Percentiles rank a stretch among this genome's conserved stretches.
phyloP scores from a whole-genome alignment of 208 protist genomes.

The Acanthamoeba royreba region DNA sequence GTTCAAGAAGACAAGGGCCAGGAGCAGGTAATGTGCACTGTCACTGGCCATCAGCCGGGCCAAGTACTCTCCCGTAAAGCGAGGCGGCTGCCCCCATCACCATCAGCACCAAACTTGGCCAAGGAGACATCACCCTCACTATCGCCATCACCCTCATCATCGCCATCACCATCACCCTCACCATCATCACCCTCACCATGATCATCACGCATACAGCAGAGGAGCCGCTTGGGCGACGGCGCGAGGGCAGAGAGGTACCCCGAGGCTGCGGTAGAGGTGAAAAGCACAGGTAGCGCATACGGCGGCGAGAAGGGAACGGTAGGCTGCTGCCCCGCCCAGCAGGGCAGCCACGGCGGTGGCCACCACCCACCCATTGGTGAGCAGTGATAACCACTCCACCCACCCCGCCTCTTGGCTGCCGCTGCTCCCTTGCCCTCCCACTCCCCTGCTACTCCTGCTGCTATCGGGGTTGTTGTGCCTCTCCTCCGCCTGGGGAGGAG shows the following conservation, averaged over 20 bases:
- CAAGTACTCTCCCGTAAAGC: not conserved
- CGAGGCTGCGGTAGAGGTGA: not conserved
- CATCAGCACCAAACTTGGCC: no score
- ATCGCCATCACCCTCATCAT: no score
- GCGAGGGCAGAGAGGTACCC: not conserved
- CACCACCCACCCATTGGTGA: not conserved
- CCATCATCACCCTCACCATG: no score
- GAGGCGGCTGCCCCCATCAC: not conserved
- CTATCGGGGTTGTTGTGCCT: not conserved
- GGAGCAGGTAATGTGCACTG: not conserved
- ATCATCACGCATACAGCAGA: no score
- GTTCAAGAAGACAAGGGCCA: not conserved
- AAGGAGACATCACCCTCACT: no score
- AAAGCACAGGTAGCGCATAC: not conserved
- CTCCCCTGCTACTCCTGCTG: no score
- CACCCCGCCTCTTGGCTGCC: not conserved
- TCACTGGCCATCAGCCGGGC: not conserved
- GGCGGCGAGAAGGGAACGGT: not conserved
- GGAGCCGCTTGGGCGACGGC: no score
- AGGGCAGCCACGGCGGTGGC: not conserved
- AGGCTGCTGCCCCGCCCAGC: not conserved
- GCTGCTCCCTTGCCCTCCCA: no score
- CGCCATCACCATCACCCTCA: no score
- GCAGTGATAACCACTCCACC: not conserved
- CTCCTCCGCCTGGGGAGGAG: not conserved